These are phyloP conservation scores for Botrytis fragariae DNA, from an alignment of 2,329 filamentous ascomycete genomes.

Conservation along the genomic window DNA sequence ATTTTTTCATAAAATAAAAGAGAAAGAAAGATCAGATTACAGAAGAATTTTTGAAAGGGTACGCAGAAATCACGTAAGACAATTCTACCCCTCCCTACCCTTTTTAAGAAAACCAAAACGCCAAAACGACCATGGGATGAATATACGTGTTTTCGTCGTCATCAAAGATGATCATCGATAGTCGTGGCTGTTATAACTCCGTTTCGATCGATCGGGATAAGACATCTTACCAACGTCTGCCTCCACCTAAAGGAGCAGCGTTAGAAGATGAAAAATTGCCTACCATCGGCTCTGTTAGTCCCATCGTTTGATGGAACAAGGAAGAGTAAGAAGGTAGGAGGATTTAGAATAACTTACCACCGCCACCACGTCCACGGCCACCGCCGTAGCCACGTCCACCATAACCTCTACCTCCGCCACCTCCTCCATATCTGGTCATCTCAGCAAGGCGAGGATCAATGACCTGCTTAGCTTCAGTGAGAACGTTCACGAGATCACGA, in stretches of 20 bases:
- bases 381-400: constrained; percentile 46
- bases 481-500: constrained; percentile 89
- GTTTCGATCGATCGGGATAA: constrained; percentile 20
- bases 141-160: constrained; percentile 27
- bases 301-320: constrained; percentile 39
- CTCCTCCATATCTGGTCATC: constrained; percentile 85
- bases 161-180: constrained; percentile 22
- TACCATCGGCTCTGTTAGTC: constrained; percentile 41
- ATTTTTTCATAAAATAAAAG: constrained; percentile 30
- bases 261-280: constrained; percentile 57
- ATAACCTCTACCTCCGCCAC: constrained; percentile 44
- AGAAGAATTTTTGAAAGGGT: constrained; percentile 25
- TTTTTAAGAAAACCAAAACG: constrained; percentile 33
- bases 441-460: constrained; percentile 94
- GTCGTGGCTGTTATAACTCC: constrained; percentile 11
- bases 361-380: constrained; percentile 53
- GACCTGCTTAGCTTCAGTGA: constrained; percentile 95
- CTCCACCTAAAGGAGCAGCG: constrained; percentile 53
- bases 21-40: constrained; percentile 27
- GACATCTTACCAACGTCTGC: constrained; percentile 53
- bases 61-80: constrained; percentile 28
- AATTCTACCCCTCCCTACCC: constrained; percentile 32
- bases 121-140: constrained; percentile 36
- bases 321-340: constrained; percentile 26
- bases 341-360: constrained; percentile 41